Percentiles rank a stretch among this genome's conserved stretches.
phyloP scores from a whole-genome alignment of 352 stramenopile species.

The Thalassiosira hispida region DNA sequence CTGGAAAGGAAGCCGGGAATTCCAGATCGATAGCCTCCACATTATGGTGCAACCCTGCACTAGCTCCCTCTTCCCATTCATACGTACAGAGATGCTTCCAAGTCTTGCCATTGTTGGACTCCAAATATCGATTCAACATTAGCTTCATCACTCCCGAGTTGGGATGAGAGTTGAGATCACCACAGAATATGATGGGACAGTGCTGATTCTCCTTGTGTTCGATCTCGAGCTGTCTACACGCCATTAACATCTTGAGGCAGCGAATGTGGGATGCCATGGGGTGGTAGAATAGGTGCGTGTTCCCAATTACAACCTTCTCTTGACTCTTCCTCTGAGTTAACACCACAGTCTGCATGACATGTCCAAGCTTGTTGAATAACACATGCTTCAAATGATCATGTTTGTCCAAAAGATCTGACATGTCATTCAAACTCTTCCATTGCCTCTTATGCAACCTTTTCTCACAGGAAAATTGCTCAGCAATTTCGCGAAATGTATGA shows the following conservation, averaged over 20 bases:
- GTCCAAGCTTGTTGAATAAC: constrained; percentile 52
- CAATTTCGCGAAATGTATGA: constrained; percentile 37
- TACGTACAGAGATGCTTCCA: constrained; percentile 69
- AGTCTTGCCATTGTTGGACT: constrained; percentile 37
- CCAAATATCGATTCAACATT: constrained; percentile 54
- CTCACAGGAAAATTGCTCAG: constrained; percentile 30
- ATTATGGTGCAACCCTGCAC: constrained; percentile 25
- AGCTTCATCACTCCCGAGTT: constrained; percentile 51
- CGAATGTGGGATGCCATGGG: constrained; percentile 69
- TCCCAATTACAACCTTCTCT: constrained; percentile 56
- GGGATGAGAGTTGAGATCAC: constrained; percentile 72
- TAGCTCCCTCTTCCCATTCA: constrained; percentile 49
- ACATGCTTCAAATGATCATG: constrained; percentile 54
- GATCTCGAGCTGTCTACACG: constrained; percentile 51
- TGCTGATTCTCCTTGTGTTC: constrained; percentile 35
- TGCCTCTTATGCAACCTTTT: constrained; percentile 22
- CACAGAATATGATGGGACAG: constrained; percentile 66
- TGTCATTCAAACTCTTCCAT: constrained; percentile 28
- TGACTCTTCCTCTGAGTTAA: constrained; percentile 33
- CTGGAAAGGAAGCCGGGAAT: constrained; percentile 63
- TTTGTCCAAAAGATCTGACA: constrained; percentile 37
- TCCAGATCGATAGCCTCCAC: constrained; percentile 33
- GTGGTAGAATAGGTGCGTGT: constrained; percentile 83
- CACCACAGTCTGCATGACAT: constrained; percentile 60
- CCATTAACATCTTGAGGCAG: constrained; percentile 63